phyloP scores from a whole-genome alignment of 805 yeast species.

The Candida schatavii region DNA sequence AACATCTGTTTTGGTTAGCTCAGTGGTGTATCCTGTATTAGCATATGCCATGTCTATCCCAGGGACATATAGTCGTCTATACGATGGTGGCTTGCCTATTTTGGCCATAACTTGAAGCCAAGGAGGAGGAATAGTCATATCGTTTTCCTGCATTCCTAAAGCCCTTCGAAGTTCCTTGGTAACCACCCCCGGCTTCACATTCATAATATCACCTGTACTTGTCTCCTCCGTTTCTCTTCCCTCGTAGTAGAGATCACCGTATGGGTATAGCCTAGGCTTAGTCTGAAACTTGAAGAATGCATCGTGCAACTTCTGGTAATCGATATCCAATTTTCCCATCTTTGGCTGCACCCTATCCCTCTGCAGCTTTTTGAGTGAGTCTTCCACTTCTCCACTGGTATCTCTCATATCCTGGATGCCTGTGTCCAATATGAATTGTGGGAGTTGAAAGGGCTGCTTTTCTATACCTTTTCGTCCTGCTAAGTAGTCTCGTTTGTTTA shows the following conservation, averaged over 20 bases:
- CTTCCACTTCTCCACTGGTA: constrained; percentile 49
- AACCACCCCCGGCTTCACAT: constrained; percentile 64
- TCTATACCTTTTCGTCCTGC: constrained; percentile 64
- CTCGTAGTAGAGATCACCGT: constrained; percentile 80
- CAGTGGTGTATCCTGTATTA: constrained; percentile 31
- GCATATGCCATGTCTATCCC: constrained; percentile 37
- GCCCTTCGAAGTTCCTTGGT: constrained; percentile 65
- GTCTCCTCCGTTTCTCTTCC: constrained; percentile 59
- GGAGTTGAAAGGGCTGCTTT: constrained; percentile 71
- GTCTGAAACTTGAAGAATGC: constrained; percentile 84
- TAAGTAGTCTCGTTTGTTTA: constrained; percentile 68
- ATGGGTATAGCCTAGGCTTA: constrained; percentile 62
- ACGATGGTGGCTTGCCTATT: constrained; percentile 82
- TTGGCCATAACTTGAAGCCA: constrained; percentile 73
- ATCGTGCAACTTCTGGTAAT: constrained; percentile 74
- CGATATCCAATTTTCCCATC: constrained; percentile 81
- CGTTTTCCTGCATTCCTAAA: constrained; percentile 57
- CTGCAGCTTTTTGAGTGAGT: constrained; percentile 65
- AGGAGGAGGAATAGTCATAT: constrained; percentile 55
- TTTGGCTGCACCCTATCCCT: constrained; percentile 88
- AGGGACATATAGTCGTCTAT: constrained; percentile 60
- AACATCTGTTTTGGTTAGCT: constrained; percentile 9
- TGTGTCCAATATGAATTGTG: constrained; percentile 73
- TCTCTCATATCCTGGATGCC: constrained; percentile 87
- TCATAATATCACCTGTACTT: constrained; percentile 25